phyloP scores from a whole-genome alignment of 2,329 filamentous ascomycete genomes.

The Fonsecaea monophora region DNA sequence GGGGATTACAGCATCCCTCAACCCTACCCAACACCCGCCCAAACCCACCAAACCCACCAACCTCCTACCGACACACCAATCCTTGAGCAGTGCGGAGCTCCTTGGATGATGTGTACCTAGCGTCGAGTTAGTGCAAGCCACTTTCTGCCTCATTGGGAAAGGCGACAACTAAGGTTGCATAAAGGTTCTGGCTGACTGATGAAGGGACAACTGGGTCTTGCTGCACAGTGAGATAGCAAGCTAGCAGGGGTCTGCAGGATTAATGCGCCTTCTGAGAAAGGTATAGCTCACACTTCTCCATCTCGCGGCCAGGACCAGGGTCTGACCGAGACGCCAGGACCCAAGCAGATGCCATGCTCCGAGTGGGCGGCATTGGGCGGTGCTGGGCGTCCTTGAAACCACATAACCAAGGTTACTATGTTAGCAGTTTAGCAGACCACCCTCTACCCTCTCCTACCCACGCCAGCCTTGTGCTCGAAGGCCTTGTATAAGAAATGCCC shows the following conservation, averaged over 20 bases:
- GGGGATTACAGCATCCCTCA: constrained; percentile 7
- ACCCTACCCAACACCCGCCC: neutral
- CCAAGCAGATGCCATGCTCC: neutral
- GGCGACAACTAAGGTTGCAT: constrained; percentile 26
- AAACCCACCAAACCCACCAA: too few species aligned
- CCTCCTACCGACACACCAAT: neutral
- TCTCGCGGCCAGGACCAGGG: constrained; percentile 8
- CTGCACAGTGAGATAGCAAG: constrained; percentile 23
- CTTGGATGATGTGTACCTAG: neutral
- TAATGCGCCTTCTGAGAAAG: constrained; percentile 32
- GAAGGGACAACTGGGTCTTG: constrained; percentile 4
- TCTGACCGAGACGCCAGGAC: constrained; percentile 4
- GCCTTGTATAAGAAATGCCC: constrained; percentile 26
- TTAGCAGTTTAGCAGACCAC: constrained; percentile 17
- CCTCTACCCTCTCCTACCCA: neutral
- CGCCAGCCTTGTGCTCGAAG: constrained; percentile 24
- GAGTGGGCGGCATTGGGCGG: constrained; percentile 5
- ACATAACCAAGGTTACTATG: neutral
- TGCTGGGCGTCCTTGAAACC: neutral
- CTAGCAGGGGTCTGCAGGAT: constrained; percentile 17
- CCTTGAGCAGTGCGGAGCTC: neutral
- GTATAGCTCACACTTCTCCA: constrained; percentile 15
- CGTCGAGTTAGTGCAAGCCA: constrained; percentile 18
- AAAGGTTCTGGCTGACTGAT: constrained; percentile 30
- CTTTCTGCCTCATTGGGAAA: constrained; percentile 21